Evolutionary conservation across 1,284 basidiomycete genomes (phyloP).

Genomic region (Ceratobasidium sp.): DNA sequence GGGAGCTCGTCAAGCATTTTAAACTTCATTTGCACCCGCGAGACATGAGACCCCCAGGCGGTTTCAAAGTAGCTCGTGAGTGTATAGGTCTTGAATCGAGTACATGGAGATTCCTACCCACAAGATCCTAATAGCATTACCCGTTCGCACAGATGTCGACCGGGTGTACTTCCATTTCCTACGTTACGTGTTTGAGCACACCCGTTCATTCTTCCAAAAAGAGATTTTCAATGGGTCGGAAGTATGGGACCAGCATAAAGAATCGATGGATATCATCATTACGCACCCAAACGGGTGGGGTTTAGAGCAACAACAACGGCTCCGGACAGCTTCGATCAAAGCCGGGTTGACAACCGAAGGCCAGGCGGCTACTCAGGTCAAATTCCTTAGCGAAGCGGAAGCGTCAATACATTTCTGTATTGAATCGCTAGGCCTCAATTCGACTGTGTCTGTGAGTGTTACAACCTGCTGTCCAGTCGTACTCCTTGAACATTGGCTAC

Average conservation of each 20-base stretch:
- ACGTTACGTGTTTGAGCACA: slow-evolving; percentile 22
- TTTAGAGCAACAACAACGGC: slow-evolving; percentile 16
- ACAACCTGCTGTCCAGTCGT: no score
- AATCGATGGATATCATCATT: slow-evolving; percentile 18
- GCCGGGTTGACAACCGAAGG: not conserved
- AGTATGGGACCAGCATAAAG: not conserved
- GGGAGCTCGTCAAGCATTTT: slow-evolving; percentile 35
- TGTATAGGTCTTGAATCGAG: not conserved
- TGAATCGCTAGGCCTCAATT: slow-evolving; percentile 3
- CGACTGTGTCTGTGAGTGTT: slow-evolving; percentile 4
- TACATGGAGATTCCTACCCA: not conserved
- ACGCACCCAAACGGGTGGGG: slow-evolving; percentile 39
- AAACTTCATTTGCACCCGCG: slow-evolving; percentile 35
- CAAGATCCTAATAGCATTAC: not conserved
- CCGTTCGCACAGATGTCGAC: not conserved
- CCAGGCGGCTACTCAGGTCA: not conserved
- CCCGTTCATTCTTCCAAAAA: slow-evolving; percentile 9
- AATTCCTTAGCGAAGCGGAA: slow-evolving; percentile 40
- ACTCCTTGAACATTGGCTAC: no score
- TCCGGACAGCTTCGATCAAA: slow-evolving; percentile 13
- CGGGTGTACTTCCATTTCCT: slow-evolving; percentile 33
- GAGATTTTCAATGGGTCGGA: slow-evolving; percentile 13
- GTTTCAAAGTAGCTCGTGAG: not conserved
- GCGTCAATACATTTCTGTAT: slow-evolving; percentile 41
- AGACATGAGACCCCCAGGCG: not conserved